phyloP scores from a whole-genome alignment of 73 alveolate genomes.

The Paramecium sexaurelia region DNA sequence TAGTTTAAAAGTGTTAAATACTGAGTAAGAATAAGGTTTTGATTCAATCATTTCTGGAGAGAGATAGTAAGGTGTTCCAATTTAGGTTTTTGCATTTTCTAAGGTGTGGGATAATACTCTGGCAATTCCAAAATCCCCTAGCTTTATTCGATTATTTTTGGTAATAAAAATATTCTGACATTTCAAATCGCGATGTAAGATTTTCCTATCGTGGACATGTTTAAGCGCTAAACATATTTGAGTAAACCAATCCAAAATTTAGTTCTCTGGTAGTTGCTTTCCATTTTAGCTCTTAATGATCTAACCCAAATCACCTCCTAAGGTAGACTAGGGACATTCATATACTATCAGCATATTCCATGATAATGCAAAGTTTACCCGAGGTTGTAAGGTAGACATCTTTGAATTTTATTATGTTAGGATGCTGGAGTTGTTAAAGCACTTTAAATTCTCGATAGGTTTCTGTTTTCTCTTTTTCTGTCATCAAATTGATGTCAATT shows the following conservation, averaged over 20 bases:
- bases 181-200: conserved; percentile 95
- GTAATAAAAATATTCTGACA: conserved; percentile 93
- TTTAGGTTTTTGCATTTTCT: conserved; percentile 91
- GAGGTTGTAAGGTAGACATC: conserved; percentile 84
- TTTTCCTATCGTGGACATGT: conserved; percentile 93
- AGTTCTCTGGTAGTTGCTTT: conserved; percentile 78
- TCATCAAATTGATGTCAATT: conserved; percentile 82
- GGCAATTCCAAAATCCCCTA: conserved; percentile 99
- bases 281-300: conserved; percentile 71
- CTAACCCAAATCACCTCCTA: conserved; percentile 84
- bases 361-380: conserved; percentile 68
- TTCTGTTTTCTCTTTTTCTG: conserved; percentile 82
- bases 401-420: conserved; percentile 89
- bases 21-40: conserved; percentile 77
- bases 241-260: conserved; percentile 87
- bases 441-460: conserved; percentile 91
- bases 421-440: conserved; percentile 87
- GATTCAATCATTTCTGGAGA: conserved; percentile 92
- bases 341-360: conserved; percentile 48
- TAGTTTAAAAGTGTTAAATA: conserved; percentile 66
- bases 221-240: conserved; percentile 73
- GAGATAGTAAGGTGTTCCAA: conserved; percentile 98
- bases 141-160: conserved; percentile 89
- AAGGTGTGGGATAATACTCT: conserved; percentile 88
- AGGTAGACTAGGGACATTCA: conserved; percentile 1